Base-by-base conservation (phyloP, 257 asterid genomes). In the Avicennia marina region DNA sequence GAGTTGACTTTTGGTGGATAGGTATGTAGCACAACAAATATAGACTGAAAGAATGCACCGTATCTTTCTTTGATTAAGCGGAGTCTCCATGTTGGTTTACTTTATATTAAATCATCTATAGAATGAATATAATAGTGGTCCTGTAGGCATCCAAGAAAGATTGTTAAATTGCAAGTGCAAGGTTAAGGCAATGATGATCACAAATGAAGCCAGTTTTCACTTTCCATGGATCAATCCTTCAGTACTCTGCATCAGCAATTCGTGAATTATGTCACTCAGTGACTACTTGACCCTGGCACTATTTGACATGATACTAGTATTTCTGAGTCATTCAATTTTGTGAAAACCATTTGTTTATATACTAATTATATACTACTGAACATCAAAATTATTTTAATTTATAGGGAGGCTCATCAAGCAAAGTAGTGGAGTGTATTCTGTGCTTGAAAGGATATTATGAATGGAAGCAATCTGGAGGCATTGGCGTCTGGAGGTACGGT, bases 351-450 rank as follows among this genome's bases (percentile, higher is more conserved):
- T 26, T n/a, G n/a, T n/a, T n/a, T n/a, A n/a, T n/a, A n/a, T n/a
- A n/a, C n/a, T n/a, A n/a, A 19, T 43, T 55, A 11, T 49, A 42
- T 27, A 32, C 25, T 56, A 42, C 12, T 53, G 69, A 66, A 21
- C 56, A 62, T 27, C 31, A 44, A 34, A 56, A 27, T 12, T 47
- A n/a, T 68, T 11, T 63, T 51, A 40, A 44, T 42, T 59, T 36
- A 7, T 43, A 89, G 95, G 97, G 97, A 56, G 97, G 97, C 57
- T 89, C 97, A 39, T 86, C 97, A 11, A 81, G 84, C 43, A 90
- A 86, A 77, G 96, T 90, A 51, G 97, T 87, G 58, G 97, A 90
- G 38, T 90, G 97, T 65, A 82, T 90, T 75, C 81, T 90, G 25
- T 90, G 97, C 66, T 67, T 90, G 50, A 90, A 90, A 82, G 96